phyloP scores from a whole-genome alignment of 2,329 filamentous ascomycete genomes.

The Cladorrhinum sp. region DNA sequence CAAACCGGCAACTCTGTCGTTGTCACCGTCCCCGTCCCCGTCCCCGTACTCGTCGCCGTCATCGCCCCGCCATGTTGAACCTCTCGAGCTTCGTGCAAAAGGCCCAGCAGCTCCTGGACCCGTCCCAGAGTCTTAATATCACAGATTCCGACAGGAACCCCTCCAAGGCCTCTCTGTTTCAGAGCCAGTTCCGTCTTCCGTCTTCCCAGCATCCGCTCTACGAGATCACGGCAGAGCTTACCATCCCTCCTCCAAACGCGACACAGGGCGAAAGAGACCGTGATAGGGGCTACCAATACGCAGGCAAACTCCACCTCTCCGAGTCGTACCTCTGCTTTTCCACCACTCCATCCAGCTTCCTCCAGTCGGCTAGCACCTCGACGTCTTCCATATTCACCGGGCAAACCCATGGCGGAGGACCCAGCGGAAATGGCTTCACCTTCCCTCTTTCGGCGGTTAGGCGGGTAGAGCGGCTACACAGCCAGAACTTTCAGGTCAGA shows the following conservation, averaged over 20 bases:
- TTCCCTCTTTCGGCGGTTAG: slow-evolving; percentile 89
- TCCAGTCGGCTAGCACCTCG: slow-evolving; percentile 72
- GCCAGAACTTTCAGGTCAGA: slow-evolving; percentile 72
- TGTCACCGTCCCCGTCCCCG: background rate
- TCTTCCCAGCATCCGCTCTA: slow-evolving; percentile 88
- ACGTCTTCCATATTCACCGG: slow-evolving; percentile 84
- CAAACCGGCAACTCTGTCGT: background rate
- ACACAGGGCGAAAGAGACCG: slow-evolving; percentile 69
- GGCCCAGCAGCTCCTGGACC: slow-evolving; percentile 92
- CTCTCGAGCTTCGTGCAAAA: slow-evolving; percentile 84
- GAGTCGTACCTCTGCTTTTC: slow-evolving; percentile 97
- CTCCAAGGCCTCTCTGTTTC: slow-evolving; percentile 89
- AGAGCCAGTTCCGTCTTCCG: slow-evolving; percentile 93
- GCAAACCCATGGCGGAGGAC: slow-evolving; percentile 87
- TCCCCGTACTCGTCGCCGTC: background rate
- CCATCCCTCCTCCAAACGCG: slow-evolving; percentile 70
- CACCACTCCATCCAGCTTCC: slow-evolving; percentile 84
- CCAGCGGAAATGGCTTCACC: slow-evolving; percentile 92
- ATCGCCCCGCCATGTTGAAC: slow-evolving; percentile 52
- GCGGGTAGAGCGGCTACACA: slow-evolving; percentile 88
- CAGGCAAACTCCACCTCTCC: slow-evolving; percentile 87
- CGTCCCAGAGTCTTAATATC: slow-evolving; percentile 71
- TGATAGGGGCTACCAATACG: slow-evolving; percentile 80
- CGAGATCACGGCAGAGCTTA: slow-evolving; percentile 95
- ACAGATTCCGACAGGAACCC: slow-evolving; percentile 75